Conservation (phyloP, 2,329 filamentous ascomycete species). For the Aspergillus neotritici region DNA sequence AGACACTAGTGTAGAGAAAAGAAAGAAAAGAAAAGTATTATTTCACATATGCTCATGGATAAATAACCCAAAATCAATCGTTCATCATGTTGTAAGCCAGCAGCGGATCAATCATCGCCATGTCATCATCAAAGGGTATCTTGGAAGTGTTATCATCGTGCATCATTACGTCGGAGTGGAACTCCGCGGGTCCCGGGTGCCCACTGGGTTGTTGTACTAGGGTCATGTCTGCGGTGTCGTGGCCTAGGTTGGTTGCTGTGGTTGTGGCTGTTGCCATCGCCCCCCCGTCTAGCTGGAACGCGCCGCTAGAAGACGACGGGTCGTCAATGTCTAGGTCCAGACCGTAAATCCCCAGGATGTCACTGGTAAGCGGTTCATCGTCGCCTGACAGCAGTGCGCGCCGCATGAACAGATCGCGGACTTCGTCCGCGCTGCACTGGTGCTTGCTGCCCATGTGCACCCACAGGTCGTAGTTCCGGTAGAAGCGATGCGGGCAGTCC, state of each 20-base stretch:
- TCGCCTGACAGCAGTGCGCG: constrained; percentile 33
- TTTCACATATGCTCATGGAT: neutral
- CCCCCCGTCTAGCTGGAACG: constrained; percentile 5
- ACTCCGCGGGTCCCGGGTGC: neutral
- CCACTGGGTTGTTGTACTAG: neutral
- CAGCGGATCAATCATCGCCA: constrained; percentile 33
- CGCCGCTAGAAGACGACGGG: constrained; percentile 10
- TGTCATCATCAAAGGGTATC: constrained; percentile 27
- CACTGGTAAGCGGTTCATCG: constrained; percentile 16
- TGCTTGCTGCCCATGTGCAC: constrained; percentile 50
- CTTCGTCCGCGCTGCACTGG: constrained; percentile 33
- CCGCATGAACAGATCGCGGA: constrained; percentile 37
- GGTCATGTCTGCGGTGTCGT: too few relatives aligned
- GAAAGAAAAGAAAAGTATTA: neutral
- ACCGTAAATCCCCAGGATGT: constrained; percentile 33
- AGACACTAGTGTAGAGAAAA: neutral
- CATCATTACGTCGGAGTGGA: constrained; percentile 23
- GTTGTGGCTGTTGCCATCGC: neutral
- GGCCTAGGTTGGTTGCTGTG: too few relatives aligned
- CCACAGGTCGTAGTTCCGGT: constrained; percentile 53
- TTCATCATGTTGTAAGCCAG: constrained; percentile 26
- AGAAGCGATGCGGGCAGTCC: constrained; percentile 51
- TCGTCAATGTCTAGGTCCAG: constrained; percentile 28
- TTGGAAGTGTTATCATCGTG: constrained; percentile 22
- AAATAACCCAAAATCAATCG: constrained; percentile 7